Base-by-base conservation (phyloP, 2,329 filamentous ascomycete genomes). In the Claviceps sorghi region DNA sequence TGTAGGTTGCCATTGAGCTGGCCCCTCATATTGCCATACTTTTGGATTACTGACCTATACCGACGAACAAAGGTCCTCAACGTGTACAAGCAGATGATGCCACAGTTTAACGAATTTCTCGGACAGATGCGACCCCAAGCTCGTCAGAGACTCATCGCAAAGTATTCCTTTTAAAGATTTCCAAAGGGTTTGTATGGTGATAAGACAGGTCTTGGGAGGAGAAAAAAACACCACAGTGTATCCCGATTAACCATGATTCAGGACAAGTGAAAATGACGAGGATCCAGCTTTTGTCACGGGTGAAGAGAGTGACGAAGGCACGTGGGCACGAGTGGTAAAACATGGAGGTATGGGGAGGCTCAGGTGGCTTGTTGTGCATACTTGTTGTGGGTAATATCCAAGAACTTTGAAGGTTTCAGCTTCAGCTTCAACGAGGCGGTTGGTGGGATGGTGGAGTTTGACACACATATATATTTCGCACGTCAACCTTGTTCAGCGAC, bases 71-170 rank as follows among this genome's bases (percentile, higher is more conserved):
- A 80, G 78, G 70, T 75, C 19, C 65, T 81, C 56, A 70, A 69
- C 53, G 68, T 73, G 32, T 82, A 82, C 63, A 74, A 75, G 52
- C 72, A 77, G 57, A 73, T 82, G 56, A 82, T 82, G 50, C 77
- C 78, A 15, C 73, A 79, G 53, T 81, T 82, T 58, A 65, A 70
- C 58, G 70, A 75, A 21, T 82, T 82, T 57, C 60, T 82, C 47
- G 62, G 62, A 19, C 75, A 75, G 57, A 63, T 82, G 59, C 67
- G 69, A 48, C 65, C 72, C 10, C 65, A 70, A 49, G 75, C 80
- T 53, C 74, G 72, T 53, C 70, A 76, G 55, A 68, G 68, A 19
- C 65, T 82, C 48, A 71, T 69, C 58, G 57, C 65, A 40, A 72
- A 69, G 29, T 82, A 80, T 61, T 65, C 62, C 22, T 62, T 79